These are phyloP conservation scores for Picea abies DNA, from an alignment of 83 land plant genomes.

Conservation along the genomic window DNA sequence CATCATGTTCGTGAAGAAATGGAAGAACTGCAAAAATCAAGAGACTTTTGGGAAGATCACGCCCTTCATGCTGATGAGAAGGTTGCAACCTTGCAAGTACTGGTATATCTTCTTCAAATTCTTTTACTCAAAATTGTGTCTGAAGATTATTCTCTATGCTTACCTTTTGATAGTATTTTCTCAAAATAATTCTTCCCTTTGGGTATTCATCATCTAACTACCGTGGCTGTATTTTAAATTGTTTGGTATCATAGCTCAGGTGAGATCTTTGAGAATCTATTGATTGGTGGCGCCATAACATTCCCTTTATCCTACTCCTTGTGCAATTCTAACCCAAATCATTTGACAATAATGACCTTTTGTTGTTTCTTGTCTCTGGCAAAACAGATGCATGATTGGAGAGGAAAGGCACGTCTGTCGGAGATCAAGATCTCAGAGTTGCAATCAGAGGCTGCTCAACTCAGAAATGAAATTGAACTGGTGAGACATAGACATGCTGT, in stretches of 20 bases:
- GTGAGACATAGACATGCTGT: slow-evolving; percentile 11
- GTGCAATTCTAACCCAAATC: not conserved
- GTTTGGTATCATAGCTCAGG: too few relatives aligned
- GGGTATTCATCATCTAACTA: not conserved
- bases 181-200: not conserved
- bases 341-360: not conserved
- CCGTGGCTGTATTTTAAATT: not conserved
- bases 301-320: not conserved
- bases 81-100: slow-evolving; percentile 27
- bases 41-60: slow-evolving; percentile 50
- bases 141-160: not conserved
- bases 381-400: slow-evolving; percentile 47
- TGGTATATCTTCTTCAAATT: slow-evolving; percentile 23
- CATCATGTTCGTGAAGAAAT: slow-evolving; percentile 54
- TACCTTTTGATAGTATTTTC: not conserved
- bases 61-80: slow-evolving; percentile 39
- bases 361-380: not conserved
- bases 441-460: slow-evolving; percentile 14
- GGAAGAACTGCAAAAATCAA: slow-evolving; percentile 46
- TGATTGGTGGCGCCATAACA: too few relatives aligned
- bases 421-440: slow-evolving; percentile 30
- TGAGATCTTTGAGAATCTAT: too few relatives aligned
- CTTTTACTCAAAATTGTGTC: not conserved
- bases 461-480: slow-evolving; percentile 25
- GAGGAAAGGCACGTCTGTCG: slow-evolving; percentile 20